A percentile compares a stretch with the other conserved stretches of the same genome.
These are phyloP conservation scores for Phytophthora melonis DNA, from an alignment of 352 stramenopile species.

Conservation along the genomic window DNA sequence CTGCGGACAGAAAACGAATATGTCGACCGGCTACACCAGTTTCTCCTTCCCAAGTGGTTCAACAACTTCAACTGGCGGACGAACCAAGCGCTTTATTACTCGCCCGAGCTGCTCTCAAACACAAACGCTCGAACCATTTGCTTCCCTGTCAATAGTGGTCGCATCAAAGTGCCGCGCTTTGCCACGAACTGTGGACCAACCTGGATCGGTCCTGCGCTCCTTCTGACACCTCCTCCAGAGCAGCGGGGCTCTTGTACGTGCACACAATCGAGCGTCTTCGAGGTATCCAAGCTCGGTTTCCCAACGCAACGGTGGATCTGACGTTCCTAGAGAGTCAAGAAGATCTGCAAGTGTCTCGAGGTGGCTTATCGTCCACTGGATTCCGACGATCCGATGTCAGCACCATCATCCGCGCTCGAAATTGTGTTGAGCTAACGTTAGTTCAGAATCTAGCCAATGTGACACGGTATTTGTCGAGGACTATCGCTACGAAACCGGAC, in stretches of 20 bases:
- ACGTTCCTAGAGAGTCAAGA: constrained; percentile 37
- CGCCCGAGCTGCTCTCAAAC: constrained; percentile 16
- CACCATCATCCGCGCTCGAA: constrained; percentile 33
- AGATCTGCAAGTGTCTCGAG: constrained; percentile 27
- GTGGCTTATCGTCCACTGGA: constrained; percentile 6
- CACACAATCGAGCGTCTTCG: constrained; percentile 23
- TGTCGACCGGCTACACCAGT: constrained; percentile 55
- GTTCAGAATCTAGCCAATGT: constrained; percentile 18
- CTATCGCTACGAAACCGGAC: constrained; percentile 47
- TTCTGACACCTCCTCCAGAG: not conserved
- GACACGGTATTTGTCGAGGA: constrained; percentile 53
- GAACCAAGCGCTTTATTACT: constrained; percentile 45
- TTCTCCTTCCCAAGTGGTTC: constrained; percentile 46
- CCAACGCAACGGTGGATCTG: constrained; percentile 27
- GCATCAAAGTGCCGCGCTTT: constrained; percentile 7
- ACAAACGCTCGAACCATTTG: constrained; percentile 23
- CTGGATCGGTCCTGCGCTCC: constrained; percentile 27
- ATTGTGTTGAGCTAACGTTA: constrained; percentile 31
- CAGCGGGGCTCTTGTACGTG: constrained; percentile 19
- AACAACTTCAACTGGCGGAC: constrained; percentile 39
- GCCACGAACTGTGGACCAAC: constrained; percentile 38
- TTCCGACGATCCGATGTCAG: constrained; percentile 34
- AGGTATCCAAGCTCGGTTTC: constrained; percentile 14
- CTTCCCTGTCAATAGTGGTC: constrained; percentile 16
- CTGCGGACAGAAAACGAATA: constrained; percentile 40